These are phyloP conservation scores for Metschnikowia continentalis DNA, from an alignment of 805 yeast genomes.

Conservation along the genomic window DNA sequence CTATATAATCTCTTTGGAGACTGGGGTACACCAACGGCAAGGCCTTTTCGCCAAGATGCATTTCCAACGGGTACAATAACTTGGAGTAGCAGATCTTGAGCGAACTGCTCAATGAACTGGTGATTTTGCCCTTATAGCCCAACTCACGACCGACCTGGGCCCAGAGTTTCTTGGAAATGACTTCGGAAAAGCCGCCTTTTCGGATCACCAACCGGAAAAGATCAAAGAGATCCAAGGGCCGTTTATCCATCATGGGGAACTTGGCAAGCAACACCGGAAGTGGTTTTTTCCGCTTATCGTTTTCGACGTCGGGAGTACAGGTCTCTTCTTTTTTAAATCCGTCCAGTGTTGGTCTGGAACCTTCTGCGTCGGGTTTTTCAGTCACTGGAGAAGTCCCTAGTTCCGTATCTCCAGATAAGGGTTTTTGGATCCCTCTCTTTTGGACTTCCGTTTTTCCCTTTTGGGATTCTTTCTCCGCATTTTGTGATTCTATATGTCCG, in stretches of 20 bases:
- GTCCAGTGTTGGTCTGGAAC: neutral
- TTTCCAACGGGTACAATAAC: slow-evolving; percentile 32
- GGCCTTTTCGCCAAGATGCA: slow-evolving; percentile 15
- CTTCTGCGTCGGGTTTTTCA: neutral
- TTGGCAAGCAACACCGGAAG: slow-evolving; percentile 31
- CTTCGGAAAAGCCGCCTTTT: slow-evolving; percentile 64
- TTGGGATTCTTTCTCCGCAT: no score
- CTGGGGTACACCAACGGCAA: neutral
- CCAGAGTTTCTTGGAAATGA: slow-evolving; percentile 69
- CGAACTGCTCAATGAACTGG: slow-evolving; percentile 67
- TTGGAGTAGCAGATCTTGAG: slow-evolving; percentile 56
- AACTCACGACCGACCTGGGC: slow-evolving; percentile 78
- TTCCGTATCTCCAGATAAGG: no score
- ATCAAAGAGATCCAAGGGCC: slow-evolving; percentile 60
- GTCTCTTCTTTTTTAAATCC: neutral
- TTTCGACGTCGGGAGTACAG: neutral
- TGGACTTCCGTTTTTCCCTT: no score
- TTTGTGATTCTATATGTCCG: no score
- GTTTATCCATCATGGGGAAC: slow-evolving; percentile 63
- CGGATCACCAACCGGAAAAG: slow-evolving; percentile 53
- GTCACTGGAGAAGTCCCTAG: no score
- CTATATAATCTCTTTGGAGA: neutral
- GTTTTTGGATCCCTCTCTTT: no score
- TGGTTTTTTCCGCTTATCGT: slow-evolving; percentile 5
- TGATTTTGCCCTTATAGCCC: slow-evolving; percentile 68